Conservation (phyloP, 192 early-diverging fungal genomes). For the Chytriomyces sp. region DNA sequence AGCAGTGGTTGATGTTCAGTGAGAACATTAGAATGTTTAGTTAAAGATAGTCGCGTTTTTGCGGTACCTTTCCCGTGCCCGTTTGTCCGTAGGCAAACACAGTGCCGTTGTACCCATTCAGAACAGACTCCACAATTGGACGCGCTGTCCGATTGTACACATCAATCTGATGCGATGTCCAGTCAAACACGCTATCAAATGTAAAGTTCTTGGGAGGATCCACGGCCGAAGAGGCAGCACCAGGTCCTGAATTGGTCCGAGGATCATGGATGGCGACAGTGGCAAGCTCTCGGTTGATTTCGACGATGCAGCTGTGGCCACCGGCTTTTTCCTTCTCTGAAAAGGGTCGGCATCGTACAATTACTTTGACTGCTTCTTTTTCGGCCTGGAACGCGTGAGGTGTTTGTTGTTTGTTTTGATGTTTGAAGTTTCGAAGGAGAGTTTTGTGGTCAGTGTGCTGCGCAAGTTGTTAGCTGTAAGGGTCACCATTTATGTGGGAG, state of each 20-base stretch:
- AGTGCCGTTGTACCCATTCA: slow-evolving; percentile 70
- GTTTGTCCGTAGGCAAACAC: slow-evolving; percentile 70
- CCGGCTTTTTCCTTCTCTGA: slow-evolving; percentile 63
- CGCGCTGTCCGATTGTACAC: slow-evolving; percentile 66
- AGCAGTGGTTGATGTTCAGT: not conserved
- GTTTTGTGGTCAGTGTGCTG: too few relatives aligned
- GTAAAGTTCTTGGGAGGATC: slow-evolving; percentile 65
- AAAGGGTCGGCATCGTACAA: slow-evolving; percentile 68
- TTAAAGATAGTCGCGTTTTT: not conserved
- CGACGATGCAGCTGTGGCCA: slow-evolving; percentile 60
- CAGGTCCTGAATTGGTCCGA: not conserved
- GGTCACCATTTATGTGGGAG: too few relatives aligned
- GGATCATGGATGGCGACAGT: slow-evolving; percentile 59
- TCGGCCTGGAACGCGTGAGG: slow-evolving; percentile 36
- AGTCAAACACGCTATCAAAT: slow-evolving; percentile 67
- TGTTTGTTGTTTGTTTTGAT: not conserved
- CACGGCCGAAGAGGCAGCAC: not conserved
- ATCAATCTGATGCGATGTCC: slow-evolving; percentile 54
- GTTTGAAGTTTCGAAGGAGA: not conserved
- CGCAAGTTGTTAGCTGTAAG: too few relatives aligned
- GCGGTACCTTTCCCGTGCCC: slow-evolving; percentile 62
- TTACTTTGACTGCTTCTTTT: slow-evolving; percentile 62
- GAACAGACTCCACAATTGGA: slow-evolving; percentile 63
- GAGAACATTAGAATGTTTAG: not conserved
- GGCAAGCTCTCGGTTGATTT: slow-evolving; percentile 54